Conservation (phyloP, 805 yeast genomes). For the Saccharomycopsis synnaedendra region DNA sequence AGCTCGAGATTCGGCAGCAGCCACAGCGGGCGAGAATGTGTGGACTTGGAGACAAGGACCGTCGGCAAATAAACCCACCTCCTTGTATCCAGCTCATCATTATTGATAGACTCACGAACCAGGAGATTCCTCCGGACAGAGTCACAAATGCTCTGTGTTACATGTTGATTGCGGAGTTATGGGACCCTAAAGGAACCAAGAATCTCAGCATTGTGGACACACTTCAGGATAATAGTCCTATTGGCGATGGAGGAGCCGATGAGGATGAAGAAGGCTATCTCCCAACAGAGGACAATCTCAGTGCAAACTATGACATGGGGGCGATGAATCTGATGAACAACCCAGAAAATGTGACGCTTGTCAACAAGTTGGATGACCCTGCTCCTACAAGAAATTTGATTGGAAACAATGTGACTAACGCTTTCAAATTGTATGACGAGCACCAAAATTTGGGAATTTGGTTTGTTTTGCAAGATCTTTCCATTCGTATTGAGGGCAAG, state of each 20-base stretch:
- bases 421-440: slow-evolving; percentile 27
- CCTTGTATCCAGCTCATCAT: slow-evolving; percentile 22
- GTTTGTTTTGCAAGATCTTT: slow-evolving; percentile 31
- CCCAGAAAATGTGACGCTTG: slow-evolving; percentile 15
- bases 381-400: slow-evolving; percentile 28
- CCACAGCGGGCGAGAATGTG: slow-evolving; percentile 37
- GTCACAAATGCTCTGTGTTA: slow-evolving; percentile 24
- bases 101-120: slow-evolving; percentile 18
- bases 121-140: slow-evolving; percentile 19
- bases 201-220: slow-evolving; percentile 17
- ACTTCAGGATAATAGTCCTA: slow-evolving; percentile 11
- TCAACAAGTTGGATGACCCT: slow-evolving; percentile 16
- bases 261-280: slow-evolving; percentile 12
- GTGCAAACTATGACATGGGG: slow-evolving; percentile 11
- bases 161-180: slow-evolving; percentile 29
- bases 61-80: slow-evolving; percentile 25
- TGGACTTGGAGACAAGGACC: slow-evolving; percentile 32
- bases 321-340: slow-evolving; percentile 3
- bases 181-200: slow-evolving; percentile 25
- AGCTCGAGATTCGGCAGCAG: slow-evolving; percentile 28
- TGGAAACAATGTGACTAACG: slow-evolving; percentile 29
- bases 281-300: slow-evolving; percentile 6
- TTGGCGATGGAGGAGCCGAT: slow-evolving; percentile 6
- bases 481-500: slow-evolving; percentile 32
- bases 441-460: slow-evolving; percentile 27